Percentiles rank a stretch among this genome's conserved stretches.
These are phyloP conservation scores for Thelephora terrestris DNA, from an alignment of 1,284 basidiomycete genomes.

Conservation along the genomic window DNA sequence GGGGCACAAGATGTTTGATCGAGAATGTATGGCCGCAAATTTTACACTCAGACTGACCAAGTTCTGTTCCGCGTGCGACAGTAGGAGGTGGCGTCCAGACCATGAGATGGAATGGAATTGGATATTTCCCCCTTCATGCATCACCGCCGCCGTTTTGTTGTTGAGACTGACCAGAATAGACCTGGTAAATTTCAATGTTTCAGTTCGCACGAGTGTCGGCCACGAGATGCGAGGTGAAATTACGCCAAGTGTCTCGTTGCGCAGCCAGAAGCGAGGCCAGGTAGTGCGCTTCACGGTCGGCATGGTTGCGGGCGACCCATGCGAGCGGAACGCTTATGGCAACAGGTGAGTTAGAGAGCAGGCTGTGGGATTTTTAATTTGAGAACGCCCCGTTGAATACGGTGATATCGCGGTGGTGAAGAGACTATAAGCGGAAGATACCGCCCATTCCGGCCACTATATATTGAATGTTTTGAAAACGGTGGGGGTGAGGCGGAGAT, in stretches of 20 bases:
- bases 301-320: too few relatives aligned
- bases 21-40: constrained; percentile 26
- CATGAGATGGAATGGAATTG: constrained; percentile 47
- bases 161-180: constrained; percentile 37
- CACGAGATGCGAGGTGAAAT: neutral
- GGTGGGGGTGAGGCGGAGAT: too few relatives aligned
- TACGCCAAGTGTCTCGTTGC: constrained; percentile 62
- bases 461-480: too few relatives aligned
- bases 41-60: constrained; percentile 63
- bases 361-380: too few relatives aligned
- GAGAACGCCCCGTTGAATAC: too few relatives aligned
- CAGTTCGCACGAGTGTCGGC: too few relatives aligned
- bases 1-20: neutral
- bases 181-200: constrained; percentile 18
- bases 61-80: constrained; percentile 70
- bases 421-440: too few relatives aligned
- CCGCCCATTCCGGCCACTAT: too few relatives aligned
- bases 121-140: neutral
- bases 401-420: too few relatives aligned
- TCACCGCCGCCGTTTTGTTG: constrained; percentile 4
- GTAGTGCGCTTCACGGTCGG: constrained; percentile 33
- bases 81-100: constrained; percentile 55
- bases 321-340: too few relatives aligned
- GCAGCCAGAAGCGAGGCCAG: constrained; percentile 46
- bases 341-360: too few relatives aligned